phyloP scores from a whole-genome alignment of 768 basidiomycete species.

The Polyporus arcularius region DNA sequence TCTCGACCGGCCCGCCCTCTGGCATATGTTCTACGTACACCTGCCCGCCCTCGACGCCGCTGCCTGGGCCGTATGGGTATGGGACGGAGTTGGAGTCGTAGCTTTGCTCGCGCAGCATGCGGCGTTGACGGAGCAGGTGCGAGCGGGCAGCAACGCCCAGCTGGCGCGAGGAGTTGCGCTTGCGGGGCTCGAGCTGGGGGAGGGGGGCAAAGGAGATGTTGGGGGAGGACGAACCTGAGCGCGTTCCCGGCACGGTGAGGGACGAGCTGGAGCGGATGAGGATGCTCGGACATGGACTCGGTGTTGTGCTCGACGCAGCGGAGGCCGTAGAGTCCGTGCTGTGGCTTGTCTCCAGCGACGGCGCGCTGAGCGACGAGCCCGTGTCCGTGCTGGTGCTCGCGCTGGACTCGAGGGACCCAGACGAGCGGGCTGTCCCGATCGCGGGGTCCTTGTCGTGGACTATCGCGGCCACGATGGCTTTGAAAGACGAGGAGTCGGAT shows the following conservation, averaged over 20 bases:
- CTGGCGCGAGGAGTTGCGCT: slow-evolving; percentile 30
- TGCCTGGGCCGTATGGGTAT: slow-evolving; percentile 14
- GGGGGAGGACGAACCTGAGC: slow-evolving; percentile 11
- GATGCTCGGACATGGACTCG: slow-evolving; percentile 19
- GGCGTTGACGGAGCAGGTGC: slow-evolving; percentile 33
- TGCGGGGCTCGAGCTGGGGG: slow-evolving; percentile 32
- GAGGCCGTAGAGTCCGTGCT: not conserved
- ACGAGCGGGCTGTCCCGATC: slow-evolving; percentile 14
- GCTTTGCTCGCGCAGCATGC: slow-evolving; percentile 25
- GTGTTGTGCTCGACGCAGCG: slow-evolving; percentile 11
- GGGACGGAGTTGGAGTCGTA: slow-evolving; percentile 9
- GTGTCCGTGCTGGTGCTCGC: not conserved
- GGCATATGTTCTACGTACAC: not conserved
- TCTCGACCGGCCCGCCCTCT: slow-evolving; percentile 8
- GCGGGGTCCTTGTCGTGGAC: slow-evolving; percentile 5
- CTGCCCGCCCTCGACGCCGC: slow-evolving; percentile 2
- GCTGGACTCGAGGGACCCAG: slow-evolving; percentile 16
- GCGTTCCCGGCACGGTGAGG: slow-evolving; percentile 18
- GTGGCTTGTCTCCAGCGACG: slow-evolving; percentile 9
- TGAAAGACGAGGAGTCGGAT: not conserved
- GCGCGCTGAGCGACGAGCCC: not conserved
- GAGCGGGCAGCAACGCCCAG: slow-evolving; percentile 40
- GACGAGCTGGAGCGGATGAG: slow-evolving; percentile 21
- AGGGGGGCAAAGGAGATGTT: slow-evolving; percentile 39
- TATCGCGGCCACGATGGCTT: not conserved